A percentile compares a stretch with the other conserved stretches of the same genome.
Conservation (phyloP, 1,139 yeast genomes). For the Scheffersomyces stambukii region DNA sequence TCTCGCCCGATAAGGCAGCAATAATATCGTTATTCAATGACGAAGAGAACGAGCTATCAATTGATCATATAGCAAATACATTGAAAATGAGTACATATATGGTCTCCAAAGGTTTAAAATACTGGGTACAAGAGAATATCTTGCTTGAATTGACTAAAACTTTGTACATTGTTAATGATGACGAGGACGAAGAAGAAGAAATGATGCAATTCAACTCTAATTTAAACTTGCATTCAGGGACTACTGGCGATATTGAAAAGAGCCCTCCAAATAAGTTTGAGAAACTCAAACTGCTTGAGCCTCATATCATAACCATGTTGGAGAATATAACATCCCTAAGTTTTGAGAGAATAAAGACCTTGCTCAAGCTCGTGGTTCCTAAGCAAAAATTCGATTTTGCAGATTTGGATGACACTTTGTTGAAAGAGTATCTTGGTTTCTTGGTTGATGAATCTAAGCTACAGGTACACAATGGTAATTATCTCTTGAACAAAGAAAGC, state of each 20-base stretch:
- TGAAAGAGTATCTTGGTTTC: slow-evolving; percentile 14
- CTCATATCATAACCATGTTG: slow-evolving; percentile 6
- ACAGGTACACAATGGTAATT: slow-evolving; percentile 14
- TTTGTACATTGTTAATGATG: slow-evolving; percentile 18
- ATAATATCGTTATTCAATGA: slow-evolving; percentile 54
- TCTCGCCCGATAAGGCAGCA: slow-evolving; percentile 68
- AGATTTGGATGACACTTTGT: slow-evolving; percentile 2
- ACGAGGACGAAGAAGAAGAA: slow-evolving; percentile 7
- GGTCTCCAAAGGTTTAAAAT: slow-evolving; percentile 40
- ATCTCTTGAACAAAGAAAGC: slow-evolving; percentile 9
- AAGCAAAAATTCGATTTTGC: slow-evolving; percentile 8
- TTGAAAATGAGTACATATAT: slow-evolving; percentile 36
- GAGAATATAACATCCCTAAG: slow-evolving; percentile 8
- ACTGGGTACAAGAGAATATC: slow-evolving; percentile 56
- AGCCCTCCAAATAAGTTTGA: slow-evolving; percentile 4
- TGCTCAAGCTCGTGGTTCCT: slow-evolving; percentile 10
- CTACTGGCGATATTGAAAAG: neutral
- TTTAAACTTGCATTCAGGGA: neutral
- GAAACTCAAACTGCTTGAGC: slow-evolving; percentile 6
- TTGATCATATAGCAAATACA: slow-evolving; percentile 19
- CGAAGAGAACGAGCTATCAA: slow-evolving; percentile 19
- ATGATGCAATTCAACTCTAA: too few species aligned
- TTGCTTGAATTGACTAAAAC: slow-evolving; percentile 33
- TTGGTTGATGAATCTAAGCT: slow-evolving; percentile 15
- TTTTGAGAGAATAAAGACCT: slow-evolving; percentile 10